phyloP scores from a whole-genome alignment of 73 alveolate species.

The Paramecium primaurelia region DNA sequence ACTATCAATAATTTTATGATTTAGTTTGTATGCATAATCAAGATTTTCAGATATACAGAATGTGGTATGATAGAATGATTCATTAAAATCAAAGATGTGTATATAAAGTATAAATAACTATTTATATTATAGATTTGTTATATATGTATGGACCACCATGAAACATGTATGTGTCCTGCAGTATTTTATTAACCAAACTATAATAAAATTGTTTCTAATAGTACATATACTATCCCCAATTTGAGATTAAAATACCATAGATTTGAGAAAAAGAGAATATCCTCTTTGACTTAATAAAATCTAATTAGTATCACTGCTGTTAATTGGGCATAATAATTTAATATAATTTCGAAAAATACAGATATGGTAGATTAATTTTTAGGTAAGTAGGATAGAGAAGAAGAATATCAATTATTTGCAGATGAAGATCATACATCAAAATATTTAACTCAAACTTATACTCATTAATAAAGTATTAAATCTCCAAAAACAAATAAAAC shows the following conservation, averaged over 20 bases:
- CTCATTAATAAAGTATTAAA: constrained; percentile 1
- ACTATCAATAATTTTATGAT: background rate
- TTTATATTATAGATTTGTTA: background rate
- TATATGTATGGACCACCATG: background rate
- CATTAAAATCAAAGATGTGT: background rate
- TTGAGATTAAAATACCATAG: background rate
- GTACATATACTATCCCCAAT: background rate
- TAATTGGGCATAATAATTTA: background rate
- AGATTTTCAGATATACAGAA: background rate
- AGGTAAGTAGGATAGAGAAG: background rate
- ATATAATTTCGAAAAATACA: background rate
- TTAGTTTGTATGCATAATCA: background rate
- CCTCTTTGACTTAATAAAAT: background rate
- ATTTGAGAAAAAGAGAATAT: background rate
- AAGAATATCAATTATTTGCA: background rate
- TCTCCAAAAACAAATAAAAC: background rate
- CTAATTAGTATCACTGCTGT: background rate
- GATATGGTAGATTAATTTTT: background rate
- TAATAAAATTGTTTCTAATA: background rate
- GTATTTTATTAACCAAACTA: background rate
- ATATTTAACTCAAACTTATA: background rate
- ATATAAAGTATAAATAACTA: background rate
- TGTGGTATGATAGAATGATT: constrained; percentile 34
- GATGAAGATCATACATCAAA: constrained; percentile 26
- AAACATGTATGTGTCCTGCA: background rate